Base-by-base conservation (phyloP, 176 grass and related monocot genomes). In the Rhynchospora tenuis region DNA sequence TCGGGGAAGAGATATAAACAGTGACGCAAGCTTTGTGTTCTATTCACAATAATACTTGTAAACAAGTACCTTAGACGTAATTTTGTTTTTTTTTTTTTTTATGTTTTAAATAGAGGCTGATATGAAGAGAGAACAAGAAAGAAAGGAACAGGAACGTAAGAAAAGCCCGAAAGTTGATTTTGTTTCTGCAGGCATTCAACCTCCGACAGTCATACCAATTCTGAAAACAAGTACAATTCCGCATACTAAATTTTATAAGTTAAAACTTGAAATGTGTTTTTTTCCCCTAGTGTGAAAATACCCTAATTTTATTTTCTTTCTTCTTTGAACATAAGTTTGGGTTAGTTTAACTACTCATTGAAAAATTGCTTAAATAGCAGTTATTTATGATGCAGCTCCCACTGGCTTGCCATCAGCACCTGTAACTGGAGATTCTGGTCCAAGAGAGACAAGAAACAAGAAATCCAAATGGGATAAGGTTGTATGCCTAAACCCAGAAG, bases 381-480 rank as follows among this genome's bases (percentile, higher is more conserved):
- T 73, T 22, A 27, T 78, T 83, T 59, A 11, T 79, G 71, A 26
- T 57, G 92, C 85, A 78, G 85, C 82, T 54, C 28, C 46, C 44
- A 87, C 76, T 76, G 87, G 73, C 27, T 79, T 82, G 43, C 44
- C 89, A 56, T 46, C 64, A 12, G 79, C 78, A 59, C 83, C 69
- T 0, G 54, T 79, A 77, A 64, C 85, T 27, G 83, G 64, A 85
- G 96, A 99, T 78, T 65, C 74, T 19, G 17, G 69, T 38, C 71
- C 80, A 12, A 95, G 91, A 83, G 97, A 99, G 28, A 65, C 71
- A 73, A 93, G 97, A 79, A 89, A 87, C 78, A 99, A 99, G 67
- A 96, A 99, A 75, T 91, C 97, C 52, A 99, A 99, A 90, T 99
- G 97, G 97, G 97, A 99, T 90, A 99, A 99, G 97, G 93, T 99